Base-by-base conservation (phyloP, 2,329 filamentous ascomycete genomes). In the Zymoseptoria ardabiliae region DNA sequence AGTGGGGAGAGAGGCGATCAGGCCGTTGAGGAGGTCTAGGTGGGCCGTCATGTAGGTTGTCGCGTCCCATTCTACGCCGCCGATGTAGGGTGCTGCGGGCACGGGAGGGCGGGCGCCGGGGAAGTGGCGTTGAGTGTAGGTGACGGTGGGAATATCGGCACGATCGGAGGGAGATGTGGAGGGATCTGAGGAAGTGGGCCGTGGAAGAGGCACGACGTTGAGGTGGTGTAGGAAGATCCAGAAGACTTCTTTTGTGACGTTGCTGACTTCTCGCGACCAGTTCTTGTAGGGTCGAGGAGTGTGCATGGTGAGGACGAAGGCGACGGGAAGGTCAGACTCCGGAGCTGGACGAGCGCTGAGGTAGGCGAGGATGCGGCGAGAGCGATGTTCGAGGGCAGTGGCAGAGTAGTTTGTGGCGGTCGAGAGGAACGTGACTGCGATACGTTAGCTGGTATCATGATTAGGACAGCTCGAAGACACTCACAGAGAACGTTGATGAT, bases 161-260 rank as follows among this genome's bases (percentile, higher is more conserved):
- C 64, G 57, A 17, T 70, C 68, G 11, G 49, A 61, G n/a, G 59
- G 53, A 20, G 59, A 54, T 11, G 23, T n/a, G 9, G 56, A 70
- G 62, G 58, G 76, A 66, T 30, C 60, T 11, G 58, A 60, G 58
- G 56, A 65, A 53, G 60, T 50, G 48, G 66, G 22, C 61, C 69
- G 62, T 1, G 86, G 83, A 35, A 89, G 74, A 21, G 90, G 82
- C 45, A 97, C 83, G 52, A 97, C 87, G 69, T 97, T 97, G 59
- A 96, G 80, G 67, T 96, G 89, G 75, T 97, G 93, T 57, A 97
- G 81, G 77, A 97, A 99, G 72, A 97, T 97, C 93, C 93, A 99
- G 73, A 99, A 99, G 25, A 97, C 93, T 73, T 99, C 93, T 74
- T 97, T 97, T 50, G 92, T 96, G 53, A 97, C 93, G 68, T 89